phyloP scores from a whole-genome alignment of 495 filamentous ascomycete species.

The Aspergillus heteromorphus region DNA sequence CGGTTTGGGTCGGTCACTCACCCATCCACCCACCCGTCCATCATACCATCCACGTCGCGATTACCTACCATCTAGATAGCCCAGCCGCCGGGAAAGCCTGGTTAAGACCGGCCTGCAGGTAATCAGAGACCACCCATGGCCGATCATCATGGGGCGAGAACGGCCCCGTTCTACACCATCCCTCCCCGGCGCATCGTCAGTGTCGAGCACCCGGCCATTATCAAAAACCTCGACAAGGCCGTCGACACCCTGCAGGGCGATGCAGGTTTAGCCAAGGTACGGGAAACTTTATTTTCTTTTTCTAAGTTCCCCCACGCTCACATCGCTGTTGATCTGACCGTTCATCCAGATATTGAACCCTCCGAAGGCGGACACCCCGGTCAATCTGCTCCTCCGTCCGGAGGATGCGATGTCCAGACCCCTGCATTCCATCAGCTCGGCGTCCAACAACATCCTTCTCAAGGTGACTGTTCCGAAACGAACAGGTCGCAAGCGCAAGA shows the following conservation, averaged over 20 bases:
- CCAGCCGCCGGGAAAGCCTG: neutral
- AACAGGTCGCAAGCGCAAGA: constrained; percentile 78
- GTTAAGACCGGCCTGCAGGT: no score
- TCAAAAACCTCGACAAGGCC: constrained; percentile 76
- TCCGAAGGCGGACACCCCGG: constrained; percentile 35
- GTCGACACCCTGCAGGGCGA: constrained; percentile 72
- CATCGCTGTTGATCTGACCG: neutral
- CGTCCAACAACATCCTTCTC: constrained; percentile 75
- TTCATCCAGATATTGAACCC: constrained; percentile 38
- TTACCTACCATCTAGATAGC: no score
- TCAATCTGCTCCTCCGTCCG: constrained; percentile 61
- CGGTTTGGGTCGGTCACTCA: neutral
- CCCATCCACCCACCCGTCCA: neutral
- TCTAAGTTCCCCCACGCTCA: neutral
- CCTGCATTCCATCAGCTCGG: constrained; percentile 61
- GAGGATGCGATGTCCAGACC: constrained; percentile 73
- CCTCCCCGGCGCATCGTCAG: constrained; percentile 62
- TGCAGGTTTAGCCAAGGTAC: constrained; percentile 59
- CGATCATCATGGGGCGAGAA: constrained; percentile 19
- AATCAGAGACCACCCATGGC: no score
- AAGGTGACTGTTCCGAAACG: constrained; percentile 83
- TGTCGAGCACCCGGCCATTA: constrained; percentile 82
- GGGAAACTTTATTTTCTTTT: constrained; percentile 5
- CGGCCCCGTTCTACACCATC: constrained; percentile 52
- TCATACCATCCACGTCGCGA: neutral